Evolutionary conservation across 257 asterid species (phyloP).

Genomic region (Solanum arcanum): DNA sequence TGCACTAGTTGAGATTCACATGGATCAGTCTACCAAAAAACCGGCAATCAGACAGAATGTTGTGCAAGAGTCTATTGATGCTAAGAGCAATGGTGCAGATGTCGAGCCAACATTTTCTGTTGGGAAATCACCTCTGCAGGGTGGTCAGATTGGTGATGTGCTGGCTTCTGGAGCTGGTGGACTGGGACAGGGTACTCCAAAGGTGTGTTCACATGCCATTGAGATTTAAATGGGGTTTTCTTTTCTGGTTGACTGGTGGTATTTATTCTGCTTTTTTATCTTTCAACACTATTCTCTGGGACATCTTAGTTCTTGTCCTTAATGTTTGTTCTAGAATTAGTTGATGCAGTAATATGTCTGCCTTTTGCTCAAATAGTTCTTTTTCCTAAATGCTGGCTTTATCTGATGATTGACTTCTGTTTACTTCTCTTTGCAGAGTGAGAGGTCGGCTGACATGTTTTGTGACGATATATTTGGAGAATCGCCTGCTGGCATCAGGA

Average conservation of each 20-base stretch:
- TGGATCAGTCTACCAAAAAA: slow-evolving; percentile 18
- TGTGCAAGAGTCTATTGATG: slow-evolving; percentile 19
- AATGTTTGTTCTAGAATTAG: not conserved
- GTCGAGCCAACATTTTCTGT: slow-evolving; percentile 53
- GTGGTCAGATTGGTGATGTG: slow-evolving; percentile 37
- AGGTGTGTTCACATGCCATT: slow-evolving; percentile 30
- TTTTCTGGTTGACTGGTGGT: not conserved
- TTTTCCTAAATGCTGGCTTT: not conserved
- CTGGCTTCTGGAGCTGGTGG: slow-evolving; percentile 55
- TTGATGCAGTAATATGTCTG: not conserved
- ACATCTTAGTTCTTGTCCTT: not conserved
- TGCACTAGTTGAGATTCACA: slow-evolving; percentile 29
- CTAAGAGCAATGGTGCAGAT: slow-evolving; percentile 38
- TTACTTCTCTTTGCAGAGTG: slow-evolving; percentile 52
- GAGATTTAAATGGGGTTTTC: not conserved
- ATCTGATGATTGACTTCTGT: slow-evolving; percentile 2
- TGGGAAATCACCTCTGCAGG: slow-evolving; percentile 74
- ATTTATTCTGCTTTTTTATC: not conserved
- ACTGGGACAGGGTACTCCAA: slow-evolving; percentile 93
- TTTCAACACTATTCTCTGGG: not conserved
- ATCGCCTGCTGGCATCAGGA: slow-evolving; percentile 77
- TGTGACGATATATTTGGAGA: slow-evolving; percentile 96
- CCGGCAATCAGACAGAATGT: slow-evolving; percentile 20
- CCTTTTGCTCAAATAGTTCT: slow-evolving; percentile 1
- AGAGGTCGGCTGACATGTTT: slow-evolving; percentile 70